Evolutionary conservation across 179 eudicot genomes (phyloP).

Genomic region (Kewa caespitosa): DNA sequence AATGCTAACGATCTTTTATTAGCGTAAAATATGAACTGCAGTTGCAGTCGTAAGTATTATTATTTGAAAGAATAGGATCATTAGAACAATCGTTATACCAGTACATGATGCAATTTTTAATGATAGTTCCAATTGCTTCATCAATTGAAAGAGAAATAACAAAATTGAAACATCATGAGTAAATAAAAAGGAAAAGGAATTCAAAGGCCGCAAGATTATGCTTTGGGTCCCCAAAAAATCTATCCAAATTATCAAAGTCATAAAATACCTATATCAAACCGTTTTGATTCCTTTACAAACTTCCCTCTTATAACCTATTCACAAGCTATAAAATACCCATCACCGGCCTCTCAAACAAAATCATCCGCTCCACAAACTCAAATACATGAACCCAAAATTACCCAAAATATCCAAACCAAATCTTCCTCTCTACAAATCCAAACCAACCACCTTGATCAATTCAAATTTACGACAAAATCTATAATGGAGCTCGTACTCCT

Average conservation of each 20-base stretch:
- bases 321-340: background rate
- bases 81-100: no score
- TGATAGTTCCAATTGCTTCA: no score
- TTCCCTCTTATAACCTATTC: background rate
- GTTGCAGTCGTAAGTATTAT: no score
- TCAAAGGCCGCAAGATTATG: background rate
- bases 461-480: background rate
- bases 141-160: no score
- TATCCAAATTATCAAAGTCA: background rate
- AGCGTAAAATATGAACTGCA: no score
- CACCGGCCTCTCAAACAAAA: background rate
- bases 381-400: no score
- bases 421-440: no score
- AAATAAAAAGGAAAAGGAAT: background rate
- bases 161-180: slow-evolving; percentile 3
- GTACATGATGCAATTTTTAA: no score
- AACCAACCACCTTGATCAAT: background rate
- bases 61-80: no score
- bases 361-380: no score
- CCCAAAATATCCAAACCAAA: background rate
- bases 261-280: background rate
- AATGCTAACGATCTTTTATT: no score
- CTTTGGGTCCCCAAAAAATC: no score
- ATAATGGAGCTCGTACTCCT: background rate
- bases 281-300: background rate